phyloP scores from a whole-genome alignment of 805 yeast genomes.

The Ogataea sp. region DNA sequence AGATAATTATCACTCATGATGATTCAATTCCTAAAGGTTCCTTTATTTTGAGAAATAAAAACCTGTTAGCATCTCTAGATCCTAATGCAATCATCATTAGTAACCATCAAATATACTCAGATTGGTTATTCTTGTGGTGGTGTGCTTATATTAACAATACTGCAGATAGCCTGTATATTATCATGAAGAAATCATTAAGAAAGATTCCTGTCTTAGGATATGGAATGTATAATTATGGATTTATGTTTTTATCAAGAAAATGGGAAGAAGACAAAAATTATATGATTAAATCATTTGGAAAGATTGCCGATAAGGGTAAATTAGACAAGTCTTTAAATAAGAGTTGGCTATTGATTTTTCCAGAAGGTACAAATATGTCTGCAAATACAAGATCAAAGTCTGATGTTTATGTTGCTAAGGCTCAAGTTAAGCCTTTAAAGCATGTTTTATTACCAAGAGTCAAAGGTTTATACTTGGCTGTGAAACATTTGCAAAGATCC shows the following conservation, averaged over 20 bases:
- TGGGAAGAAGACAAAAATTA: slow-evolving; percentile 72
- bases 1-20: slow-evolving; percentile 43
- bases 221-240: slow-evolving; percentile 76
- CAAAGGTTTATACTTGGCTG: slow-evolving; percentile 66
- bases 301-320: too few species aligned
- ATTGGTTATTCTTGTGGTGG: slow-evolving; percentile 93
- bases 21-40: slow-evolving; percentile 27
- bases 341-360: slow-evolving; percentile 71
- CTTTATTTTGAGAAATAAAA: slow-evolving; percentile 15
- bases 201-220: slow-evolving; percentile 71
- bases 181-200: slow-evolving; percentile 68
- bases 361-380: slow-evolving; percentile 90
- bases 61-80: slow-evolving; percentile 12
- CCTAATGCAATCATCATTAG: slow-evolving; percentile 47
- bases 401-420: slow-evolving; percentile 45
- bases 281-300: slow-evolving; percentile 53
- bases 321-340: slow-evolving; percentile 26
- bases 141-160: slow-evolving; percentile 58
- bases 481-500: slow-evolving; percentile 45
- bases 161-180: slow-evolving; percentile 59
- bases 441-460: slow-evolving; percentile 77
- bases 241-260: slow-evolving; percentile 74
- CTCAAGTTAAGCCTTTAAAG: slow-evolving; percentile 38
- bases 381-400: slow-evolving; percentile 54
- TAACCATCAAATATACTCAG: slow-evolving; percentile 93